Evolutionary conservation across 345 rosid genomes (phyloP).

Genomic region (Nephelium lappaceum): DNA sequence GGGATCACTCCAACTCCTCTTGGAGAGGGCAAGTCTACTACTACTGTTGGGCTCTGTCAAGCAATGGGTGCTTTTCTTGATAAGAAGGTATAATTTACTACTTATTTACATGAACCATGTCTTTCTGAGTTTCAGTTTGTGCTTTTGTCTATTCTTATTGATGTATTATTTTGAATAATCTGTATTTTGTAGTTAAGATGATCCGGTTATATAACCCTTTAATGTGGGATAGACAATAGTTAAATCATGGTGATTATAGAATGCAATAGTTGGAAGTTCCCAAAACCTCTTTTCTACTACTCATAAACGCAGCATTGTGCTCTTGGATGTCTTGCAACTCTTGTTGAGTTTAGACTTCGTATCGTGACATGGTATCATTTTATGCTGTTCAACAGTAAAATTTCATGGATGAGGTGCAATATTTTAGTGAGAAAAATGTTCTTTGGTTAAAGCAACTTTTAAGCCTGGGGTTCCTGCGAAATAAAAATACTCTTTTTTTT

Average conservation of each 20-base stretch:
- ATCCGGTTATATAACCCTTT: background rate
- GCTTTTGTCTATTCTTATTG: background rate
- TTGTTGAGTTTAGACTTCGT: background rate
- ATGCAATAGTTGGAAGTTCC: background rate
- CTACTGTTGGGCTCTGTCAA: constrained; percentile 95
- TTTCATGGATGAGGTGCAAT: background rate
- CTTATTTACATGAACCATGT: background rate
- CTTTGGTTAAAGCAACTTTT: background rate
- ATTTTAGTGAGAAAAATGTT: background rate
- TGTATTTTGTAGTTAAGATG: background rate
- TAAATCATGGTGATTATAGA: background rate
- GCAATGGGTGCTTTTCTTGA: constrained; percentile 93
- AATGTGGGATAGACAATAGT: background rate
- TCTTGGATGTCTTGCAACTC: background rate
- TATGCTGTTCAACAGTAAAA: background rate
- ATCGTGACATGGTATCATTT: background rate
- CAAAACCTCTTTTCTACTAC: background rate
- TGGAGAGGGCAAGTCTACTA: constrained; percentile 97
- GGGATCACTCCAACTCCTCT: constrained; percentile 99
- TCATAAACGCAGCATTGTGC: background rate
- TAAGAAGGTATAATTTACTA: constrained; percentile 62
- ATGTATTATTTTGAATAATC: background rate
- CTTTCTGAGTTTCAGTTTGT: background rate
- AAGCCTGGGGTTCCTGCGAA: background rate
- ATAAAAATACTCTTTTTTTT: background rate